phyloP scores from a whole-genome alignment of 164 flowering plant species.

The Sextonia rubra region DNA sequence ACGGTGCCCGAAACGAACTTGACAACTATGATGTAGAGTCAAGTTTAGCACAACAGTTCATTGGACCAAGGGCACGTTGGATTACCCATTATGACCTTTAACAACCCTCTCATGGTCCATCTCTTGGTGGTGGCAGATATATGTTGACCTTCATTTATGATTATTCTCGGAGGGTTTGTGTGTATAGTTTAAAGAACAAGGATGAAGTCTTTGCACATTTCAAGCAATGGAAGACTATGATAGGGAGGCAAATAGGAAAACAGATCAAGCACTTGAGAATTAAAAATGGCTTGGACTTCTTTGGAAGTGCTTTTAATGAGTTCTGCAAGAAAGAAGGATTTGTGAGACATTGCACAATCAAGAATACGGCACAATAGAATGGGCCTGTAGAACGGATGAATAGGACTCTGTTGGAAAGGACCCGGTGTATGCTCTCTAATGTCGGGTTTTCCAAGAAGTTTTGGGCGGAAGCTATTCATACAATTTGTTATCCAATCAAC shows the following conservation, averaged over 20 bases:
- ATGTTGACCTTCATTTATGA: constrained; percentile 2
- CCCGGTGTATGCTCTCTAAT: not conserved
- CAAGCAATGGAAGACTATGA: not conserved
- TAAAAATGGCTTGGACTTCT: not conserved
- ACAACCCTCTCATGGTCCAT: not conserved
- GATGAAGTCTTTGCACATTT: too few species aligned
- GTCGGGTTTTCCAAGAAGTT: not conserved
- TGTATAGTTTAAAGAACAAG: too few species aligned
- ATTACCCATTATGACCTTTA: constrained; percentile 8
- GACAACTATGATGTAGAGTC: too few species aligned
- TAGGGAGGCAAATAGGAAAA: constrained; percentile 3
- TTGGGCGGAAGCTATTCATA: not conserved
- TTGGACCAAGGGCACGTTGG: constrained; percentile 2
- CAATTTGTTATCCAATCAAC: not conserved
- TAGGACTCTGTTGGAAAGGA: not conserved
- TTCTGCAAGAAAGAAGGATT: constrained; percentile 3
- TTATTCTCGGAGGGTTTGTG: too few species aligned
- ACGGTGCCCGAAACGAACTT: too few species aligned
- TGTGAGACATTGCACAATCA: not conserved
- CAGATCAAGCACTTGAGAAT: constrained; percentile 1
- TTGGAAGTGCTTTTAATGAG: not conserved
- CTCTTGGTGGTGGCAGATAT: not conserved
- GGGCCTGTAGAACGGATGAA: constrained; percentile 9
- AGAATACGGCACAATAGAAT: constrained; percentile 10
- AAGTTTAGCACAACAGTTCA: not conserved